Evolutionary conservation across 192 early-diverging fungal genomes (phyloP), one percentile per base, ranked within the genome.

Genomic region (Coemansia sp.): DNA sequence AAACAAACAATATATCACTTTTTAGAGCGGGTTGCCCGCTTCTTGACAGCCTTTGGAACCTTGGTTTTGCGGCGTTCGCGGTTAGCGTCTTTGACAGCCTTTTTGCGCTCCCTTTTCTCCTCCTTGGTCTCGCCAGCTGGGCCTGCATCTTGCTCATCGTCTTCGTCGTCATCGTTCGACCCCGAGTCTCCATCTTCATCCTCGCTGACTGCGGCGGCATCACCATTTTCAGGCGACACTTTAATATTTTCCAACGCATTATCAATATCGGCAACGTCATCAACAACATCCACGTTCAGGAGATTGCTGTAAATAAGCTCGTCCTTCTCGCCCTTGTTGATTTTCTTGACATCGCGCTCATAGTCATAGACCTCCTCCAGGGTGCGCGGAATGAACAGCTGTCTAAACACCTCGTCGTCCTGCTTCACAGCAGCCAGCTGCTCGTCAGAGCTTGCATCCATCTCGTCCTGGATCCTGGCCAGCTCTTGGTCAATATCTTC

Each of bases 31-130:
- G 58, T 60, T 24, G 58, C 58, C 24, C 92, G 84, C 73, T 97
- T 98, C 74, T 98, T 98, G 69, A 94, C 92, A 14, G 91, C 85
- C 77, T 98, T 98, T 22, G 96, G 95, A 14, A 95, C 86, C 81
- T 98, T 98, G 65, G 81, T 84, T 67, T 97, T 95, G 67, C 96
- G 82, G 67, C 91, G 90, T 63, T 96, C 94, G 35, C 93, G 88
- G 38, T 88, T 90, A 52, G 87, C 91, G 45, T 98, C 96, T 72
- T 95, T 98, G 21, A 83, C 83, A 8, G 85, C 85, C 47, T 86
- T 81, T 67, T 98, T 96, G 44, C 91, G 88, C 58, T 90, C 91
- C 59, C 89, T 92, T 78, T 97, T 97, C 2, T 83, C 83, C 4
- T 95, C 89, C 80, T 91, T 93, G 64, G 91, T 92, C 58, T 95